Conservation (phyloP, 2,329 filamentous ascomycete genomes). For the Pseudogymnoascus sp. region DNA sequence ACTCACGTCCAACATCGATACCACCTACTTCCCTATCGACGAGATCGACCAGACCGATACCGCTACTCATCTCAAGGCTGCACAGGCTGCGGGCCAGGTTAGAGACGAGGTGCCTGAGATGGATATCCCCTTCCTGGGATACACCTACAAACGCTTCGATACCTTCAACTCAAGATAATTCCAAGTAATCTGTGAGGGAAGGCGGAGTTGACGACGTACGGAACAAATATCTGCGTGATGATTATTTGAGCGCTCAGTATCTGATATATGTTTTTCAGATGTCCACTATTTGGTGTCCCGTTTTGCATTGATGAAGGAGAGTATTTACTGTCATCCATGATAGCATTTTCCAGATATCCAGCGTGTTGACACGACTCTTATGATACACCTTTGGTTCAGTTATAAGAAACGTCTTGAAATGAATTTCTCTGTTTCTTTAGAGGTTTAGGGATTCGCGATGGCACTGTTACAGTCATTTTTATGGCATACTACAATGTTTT, state of each 20-base stretch:
- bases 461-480: not conserved
- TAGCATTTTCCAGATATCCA: slow-evolving; percentile 8
- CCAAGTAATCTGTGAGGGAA: not conserved
- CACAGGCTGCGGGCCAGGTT: slow-evolving; percentile 58
- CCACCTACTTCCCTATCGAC: slow-evolving; percentile 97
- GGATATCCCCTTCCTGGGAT: slow-evolving; percentile 91
- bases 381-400: slow-evolving; percentile 8
- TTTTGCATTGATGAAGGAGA: slow-evolving; percentile 6
- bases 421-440: not conserved
- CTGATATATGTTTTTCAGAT: slow-evolving; percentile 10
- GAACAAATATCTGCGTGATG: slow-evolving; percentile 4
- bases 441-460: slow-evolving; percentile 5
- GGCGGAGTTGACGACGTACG: slow-evolving; percentile 8
- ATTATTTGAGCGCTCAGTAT: slow-evolving; percentile 6
- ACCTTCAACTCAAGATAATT: slow-evolving; percentile 24
- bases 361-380: slow-evolving; percentile 9
- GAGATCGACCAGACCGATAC: slow-evolving; percentile 97
- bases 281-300: slow-evolving; percentile 7
- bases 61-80: slow-evolving; percentile 69
- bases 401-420: slow-evolving; percentile 8
- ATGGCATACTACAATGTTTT: not conserved
- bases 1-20: slow-evolving; percentile 87
- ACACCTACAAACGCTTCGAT: slow-evolving; percentile 96
- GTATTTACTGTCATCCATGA: not conserved
- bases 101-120: slow-evolving; percentile 83